Base-by-base conservation (phyloP, 305 asterid genomes). In the Euphrasia arctica region DNA sequence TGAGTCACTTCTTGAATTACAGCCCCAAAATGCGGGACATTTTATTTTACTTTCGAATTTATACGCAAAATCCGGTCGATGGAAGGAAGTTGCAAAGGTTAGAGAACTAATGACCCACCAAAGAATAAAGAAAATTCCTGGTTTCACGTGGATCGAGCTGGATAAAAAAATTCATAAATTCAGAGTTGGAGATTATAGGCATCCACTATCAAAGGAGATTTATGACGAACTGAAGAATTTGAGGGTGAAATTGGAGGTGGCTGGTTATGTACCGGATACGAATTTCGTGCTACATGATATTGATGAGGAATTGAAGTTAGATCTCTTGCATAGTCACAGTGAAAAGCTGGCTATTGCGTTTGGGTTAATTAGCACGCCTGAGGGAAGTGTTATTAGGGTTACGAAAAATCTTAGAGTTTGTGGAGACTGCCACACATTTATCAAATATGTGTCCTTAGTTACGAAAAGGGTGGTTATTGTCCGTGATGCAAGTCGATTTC, bases 111-210 rank as follows among this genome's bases (percentile, higher is more conserved):
- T 79, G 88, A 82, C 76, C 50, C 78, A 63, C 62, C 73, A 59
- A 69, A 70, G 63, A 45, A 78, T 84, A 70, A 82, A 78, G 74
- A 84, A 82, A 54, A 18, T 76, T 28, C 84, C 86, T 0, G 85
- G 88, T 59, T 78, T 78, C 82, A 79, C 88, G 9, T 84, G 88
- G 84, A 76, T 71, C 66, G 87, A 84, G 72, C 79, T 75, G 85
- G 81, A 71, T 54, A 69, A 77, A 49, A 69, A 68, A 70, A 76
- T 79, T 60, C 81, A 81, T 60, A 67, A 66, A 9, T 84, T 84
- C 62, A 65, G 84, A 5, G 82, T 78, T n/a, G 86, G 81, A 61
- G 85, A 84, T 64, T 70, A 54, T 9, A 66, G 74, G 22, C 90
- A 84, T 68, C 78, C 79, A 10, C 58, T 7, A 32, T 79, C 78